These are phyloP conservation scores for Nepenthes alata DNA, from an alignment of 179 eudicot genomes.

Conservation along the genomic window DNA sequence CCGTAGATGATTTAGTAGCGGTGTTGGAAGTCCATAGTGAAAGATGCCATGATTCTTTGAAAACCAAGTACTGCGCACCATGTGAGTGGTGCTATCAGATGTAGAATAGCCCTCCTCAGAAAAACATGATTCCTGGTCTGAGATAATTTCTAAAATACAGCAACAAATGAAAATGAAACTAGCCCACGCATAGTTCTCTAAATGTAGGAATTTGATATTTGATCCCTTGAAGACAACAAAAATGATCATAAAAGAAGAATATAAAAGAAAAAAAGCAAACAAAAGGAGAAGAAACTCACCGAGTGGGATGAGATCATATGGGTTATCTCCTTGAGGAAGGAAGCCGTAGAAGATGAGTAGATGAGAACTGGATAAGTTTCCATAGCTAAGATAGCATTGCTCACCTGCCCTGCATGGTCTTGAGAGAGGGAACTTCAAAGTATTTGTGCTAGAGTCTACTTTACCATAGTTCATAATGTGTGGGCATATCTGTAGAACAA, in stretches of 20 bases:
- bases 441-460: constrained; percentile 52
- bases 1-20: constrained; percentile 58
- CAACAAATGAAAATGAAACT: not conserved
- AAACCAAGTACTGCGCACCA: constrained; percentile 90
- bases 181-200: not conserved
- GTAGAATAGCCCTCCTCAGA: constrained; percentile 16
- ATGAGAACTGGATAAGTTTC: constrained; percentile 78
- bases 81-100: constrained; percentile 41
- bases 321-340: constrained; percentile 54
- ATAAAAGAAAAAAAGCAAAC: not conserved
- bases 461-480: constrained; percentile 76
- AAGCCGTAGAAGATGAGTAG: constrained; percentile 87
- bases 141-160: constrained; percentile 37
- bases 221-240: not conserved
- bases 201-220: not conserved
- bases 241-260: not conserved
- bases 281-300: constrained; percentile 28
- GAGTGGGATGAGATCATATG: constrained; percentile 68
- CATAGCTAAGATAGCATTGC: constrained; percentile 84
- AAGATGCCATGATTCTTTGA: constrained; percentile 50
- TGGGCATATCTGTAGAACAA: constrained; percentile 48
- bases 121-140: constrained; percentile 17
- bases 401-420: constrained; percentile 78
- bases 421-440: constrained; percentile 63
- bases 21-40: constrained; percentile 75